Percentiles rank a stretch among this genome's conserved stretches.
These are phyloP conservation scores for Pseudogymnoascus sp. DNA, from an alignment of 2,329 filamentous ascomycete species.

Conservation along the genomic window DNA sequence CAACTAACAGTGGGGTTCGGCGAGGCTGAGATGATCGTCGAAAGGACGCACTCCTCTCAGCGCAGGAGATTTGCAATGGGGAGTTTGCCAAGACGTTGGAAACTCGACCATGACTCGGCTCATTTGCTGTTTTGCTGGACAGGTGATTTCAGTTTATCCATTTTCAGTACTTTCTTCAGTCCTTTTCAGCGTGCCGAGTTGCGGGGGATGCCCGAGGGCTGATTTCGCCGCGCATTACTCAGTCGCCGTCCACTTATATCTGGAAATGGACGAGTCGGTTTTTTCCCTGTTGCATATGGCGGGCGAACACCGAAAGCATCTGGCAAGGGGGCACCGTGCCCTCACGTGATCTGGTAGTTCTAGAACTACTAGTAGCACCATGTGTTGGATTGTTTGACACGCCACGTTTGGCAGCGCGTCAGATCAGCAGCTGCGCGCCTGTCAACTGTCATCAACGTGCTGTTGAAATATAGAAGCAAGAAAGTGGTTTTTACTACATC, in stretches of 20 bases:
- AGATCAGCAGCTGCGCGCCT: not conserved
- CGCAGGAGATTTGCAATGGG: not conserved
- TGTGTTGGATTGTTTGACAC: not conserved
- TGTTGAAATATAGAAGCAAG: not conserved
- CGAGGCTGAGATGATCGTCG: conserved; percentile 5
- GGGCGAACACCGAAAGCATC: not conserved
- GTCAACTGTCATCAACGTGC: conserved; percentile 5
- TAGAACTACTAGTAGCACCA: not conserved
- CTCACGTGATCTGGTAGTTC: not conserved
- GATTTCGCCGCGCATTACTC: not conserved
- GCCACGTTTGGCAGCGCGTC: not conserved
- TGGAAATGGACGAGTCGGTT: not conserved
- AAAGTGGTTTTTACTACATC: not conserved
- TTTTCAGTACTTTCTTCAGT: not conserved
- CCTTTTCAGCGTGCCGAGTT: not conserved
- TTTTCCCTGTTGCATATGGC: not conserved
- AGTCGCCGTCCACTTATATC: not conserved
- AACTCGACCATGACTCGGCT: conserved; percentile 6
- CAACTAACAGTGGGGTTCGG: not conserved
- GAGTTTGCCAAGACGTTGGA: not conserved
- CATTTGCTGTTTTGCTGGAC: not conserved
- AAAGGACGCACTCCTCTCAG: not conserved
- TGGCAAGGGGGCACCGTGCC: not conserved
- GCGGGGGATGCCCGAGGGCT: not conserved
- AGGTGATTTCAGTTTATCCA: not conserved